Conservation (phyloP, 2,329 filamentous ascomycete species). For the Microdochium paspali region DNA sequence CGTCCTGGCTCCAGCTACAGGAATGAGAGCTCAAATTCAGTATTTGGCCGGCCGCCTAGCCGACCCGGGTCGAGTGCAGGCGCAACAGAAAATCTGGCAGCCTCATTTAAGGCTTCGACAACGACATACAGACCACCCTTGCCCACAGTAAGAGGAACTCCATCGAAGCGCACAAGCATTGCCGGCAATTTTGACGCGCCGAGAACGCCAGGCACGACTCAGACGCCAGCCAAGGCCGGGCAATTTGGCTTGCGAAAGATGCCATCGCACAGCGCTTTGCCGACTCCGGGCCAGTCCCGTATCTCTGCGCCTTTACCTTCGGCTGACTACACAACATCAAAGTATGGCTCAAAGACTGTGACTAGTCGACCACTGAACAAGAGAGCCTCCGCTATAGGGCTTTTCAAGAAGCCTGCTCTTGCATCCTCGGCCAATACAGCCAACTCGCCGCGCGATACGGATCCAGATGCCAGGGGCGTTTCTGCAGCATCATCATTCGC, state of each 20-base stretch:
- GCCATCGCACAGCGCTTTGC: slow-evolving; percentile 22
- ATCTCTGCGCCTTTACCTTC: slow-evolving; percentile 30
- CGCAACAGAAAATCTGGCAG: slow-evolving; percentile 27
- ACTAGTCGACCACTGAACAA: slow-evolving; percentile 35
- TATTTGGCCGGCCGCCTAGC: slow-evolving; percentile 39
- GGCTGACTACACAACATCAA: slow-evolving; percentile 17
- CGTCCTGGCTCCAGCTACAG: slow-evolving; percentile 51
- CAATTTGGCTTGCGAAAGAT: slow-evolving; percentile 17
- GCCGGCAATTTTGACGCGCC: slow-evolving; percentile 25
- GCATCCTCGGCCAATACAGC: slow-evolving; percentile 25
- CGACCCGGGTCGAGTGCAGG: slow-evolving; percentile 46
- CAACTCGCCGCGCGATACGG: slow-evolving; percentile 11
- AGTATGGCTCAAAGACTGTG: slow-evolving; percentile 36
- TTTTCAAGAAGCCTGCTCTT: slow-evolving; percentile 46
- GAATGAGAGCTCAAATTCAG: slow-evolving; percentile 46
- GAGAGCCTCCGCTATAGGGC: slow-evolving; percentile 41
- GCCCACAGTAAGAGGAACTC: slow-evolving; percentile 33
- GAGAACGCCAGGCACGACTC: slow-evolving; percentile 11
- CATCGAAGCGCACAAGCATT: slow-evolving; percentile 23
- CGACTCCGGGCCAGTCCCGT: slow-evolving; percentile 15
- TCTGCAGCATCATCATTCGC: slow-evolving; percentile 28
- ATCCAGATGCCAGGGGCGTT: slow-evolving; percentile 24
- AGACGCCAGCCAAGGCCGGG: slow-evolving; percentile 8
- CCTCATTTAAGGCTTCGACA: slow-evolving; percentile 32
- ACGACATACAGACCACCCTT: slow-evolving; percentile 33